Percentiles rank a stretch among this genome's conserved stretches.
Evolutionary conservation across 345 rosid species (phyloP).

Genomic region (Eucalyptus brandiana): DNA sequence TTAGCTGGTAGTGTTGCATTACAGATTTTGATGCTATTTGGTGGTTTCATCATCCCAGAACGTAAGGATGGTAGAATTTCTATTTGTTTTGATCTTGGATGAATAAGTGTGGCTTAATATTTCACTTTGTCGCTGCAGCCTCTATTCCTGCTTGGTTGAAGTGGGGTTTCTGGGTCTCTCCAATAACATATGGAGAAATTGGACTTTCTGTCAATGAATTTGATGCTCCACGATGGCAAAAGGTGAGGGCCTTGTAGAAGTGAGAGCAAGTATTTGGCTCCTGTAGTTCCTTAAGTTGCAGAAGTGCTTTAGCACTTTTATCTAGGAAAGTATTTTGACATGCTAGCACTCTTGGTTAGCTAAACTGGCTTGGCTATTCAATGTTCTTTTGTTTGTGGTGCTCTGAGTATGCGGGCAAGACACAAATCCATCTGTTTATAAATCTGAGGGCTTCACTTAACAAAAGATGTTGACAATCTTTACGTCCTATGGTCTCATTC

Average conservation of each 20-base stretch:
- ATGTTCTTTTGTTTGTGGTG: background rate
- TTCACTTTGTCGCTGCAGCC: conserved; percentile 23
- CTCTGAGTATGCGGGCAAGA: background rate
- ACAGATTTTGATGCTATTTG: conserved; percentile 26
- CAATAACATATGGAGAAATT: conserved; percentile 56
- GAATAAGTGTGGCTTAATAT: background rate
- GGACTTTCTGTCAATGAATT: conserved; percentile 61
- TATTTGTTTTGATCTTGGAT: background rate
- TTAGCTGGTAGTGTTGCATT: conserved; percentile 35
- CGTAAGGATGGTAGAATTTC: conserved; percentile 15
- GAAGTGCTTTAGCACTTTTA: background rate
- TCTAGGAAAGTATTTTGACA: background rate
- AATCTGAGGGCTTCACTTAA: background rate
- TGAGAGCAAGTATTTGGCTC: background rate
- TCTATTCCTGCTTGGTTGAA: conserved; percentile 62
- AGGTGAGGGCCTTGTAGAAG: conserved; percentile 14
- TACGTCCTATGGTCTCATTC: background rate
- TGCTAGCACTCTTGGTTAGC: background rate
- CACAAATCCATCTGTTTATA: background rate
- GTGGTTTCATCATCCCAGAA: conserved; percentile 51
- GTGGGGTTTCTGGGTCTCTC: conserved; percentile 78
- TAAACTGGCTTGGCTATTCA: background rate
- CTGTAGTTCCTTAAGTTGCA: background rate
- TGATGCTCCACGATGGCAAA: conserved; percentile 65
- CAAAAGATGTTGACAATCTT: background rate